Base-by-base conservation (phyloP, 345 rosid genomes). In the Pistacia integerrima region DNA sequence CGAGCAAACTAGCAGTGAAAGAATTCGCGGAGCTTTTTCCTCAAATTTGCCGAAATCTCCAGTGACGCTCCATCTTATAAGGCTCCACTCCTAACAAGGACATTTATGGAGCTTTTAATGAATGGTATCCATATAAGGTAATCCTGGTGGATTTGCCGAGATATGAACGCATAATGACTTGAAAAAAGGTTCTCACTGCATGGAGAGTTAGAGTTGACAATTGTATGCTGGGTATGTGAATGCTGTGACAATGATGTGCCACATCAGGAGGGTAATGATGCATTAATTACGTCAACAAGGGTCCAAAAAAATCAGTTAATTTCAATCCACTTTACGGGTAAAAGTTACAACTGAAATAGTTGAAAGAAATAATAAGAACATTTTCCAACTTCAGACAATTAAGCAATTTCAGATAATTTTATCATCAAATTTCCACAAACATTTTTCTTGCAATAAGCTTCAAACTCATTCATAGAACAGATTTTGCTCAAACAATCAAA, bases 141-240 rank as follows among this genome's bases (percentile, higher is more conserved):
- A 67, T 67, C 61, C 18, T 10, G 70, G 74, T 72, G 74, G 74
- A 72, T 76, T 76, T 30, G 8, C 77, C 60, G n/a, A 61, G 52
- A 72, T 72, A 76, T 38, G 69, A 80, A 67, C 16, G 18, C 65
- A 71, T 41, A 79, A 65, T 75, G 57, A 65, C 76, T 62, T 75
- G 18, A 28, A 11, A 65, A 41, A 58, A 58, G 76, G 55, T 62
- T 64, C 44, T 70, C 35, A 3, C 73, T 75, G 79, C 79, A 75
- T 64, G 76, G 46, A 57, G 74, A 62, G 72, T 69, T n/a, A 63
- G 35, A 79, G 33, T 63, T 79, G 74, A 74, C 78, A 79, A 68
- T 60, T 79, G 82, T 62, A 69, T 28, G 52, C 44, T 20, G 72
- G 62, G 77, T 13, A 46, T 61, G 72, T 25, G 74, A 69, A 74